These are phyloP conservation scores for Vitis labrusca DNA, from an alignment of 164 flowering plant species.

Conservation along the genomic window DNA sequence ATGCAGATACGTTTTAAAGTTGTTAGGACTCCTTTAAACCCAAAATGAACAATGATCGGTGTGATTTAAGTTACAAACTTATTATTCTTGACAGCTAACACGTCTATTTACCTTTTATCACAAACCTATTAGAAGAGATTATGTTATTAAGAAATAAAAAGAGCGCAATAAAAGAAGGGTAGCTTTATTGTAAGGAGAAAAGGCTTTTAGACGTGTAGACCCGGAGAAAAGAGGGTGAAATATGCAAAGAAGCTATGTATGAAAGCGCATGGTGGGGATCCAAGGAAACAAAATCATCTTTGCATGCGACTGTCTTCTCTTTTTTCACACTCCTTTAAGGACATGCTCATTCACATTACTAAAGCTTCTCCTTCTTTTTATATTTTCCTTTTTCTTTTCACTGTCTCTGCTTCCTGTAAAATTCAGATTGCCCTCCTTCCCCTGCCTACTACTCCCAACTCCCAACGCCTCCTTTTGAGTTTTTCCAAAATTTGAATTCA, in stretches of 20 bases:
- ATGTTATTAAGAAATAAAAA: neutral
- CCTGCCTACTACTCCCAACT: too few species aligned
- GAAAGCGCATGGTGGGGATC: constrained; percentile 18
- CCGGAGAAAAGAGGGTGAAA: neutral
- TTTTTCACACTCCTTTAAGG: constrained; percentile 3
- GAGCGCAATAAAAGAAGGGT: neutral
- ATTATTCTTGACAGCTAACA: too few species aligned
- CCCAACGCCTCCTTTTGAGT: too few species aligned
- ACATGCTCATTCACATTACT: constrained; percentile 1
- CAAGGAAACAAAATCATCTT: constrained; percentile 27
- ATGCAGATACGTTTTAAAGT: too few species aligned
- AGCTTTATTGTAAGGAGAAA: constrained; percentile 5
- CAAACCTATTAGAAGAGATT: too few species aligned
- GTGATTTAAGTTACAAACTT: too few species aligned
- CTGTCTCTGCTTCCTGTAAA: too few species aligned
- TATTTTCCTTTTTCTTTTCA: neutral
- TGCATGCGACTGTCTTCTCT: constrained; percentile 1
- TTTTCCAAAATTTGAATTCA: too few species aligned
- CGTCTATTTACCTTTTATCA: too few species aligned
- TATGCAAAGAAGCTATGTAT: constrained; percentile 6
- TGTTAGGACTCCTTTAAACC: accelerated
- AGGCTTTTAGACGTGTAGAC: neutral
- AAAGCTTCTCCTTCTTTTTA: neutral
- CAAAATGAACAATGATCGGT: too few species aligned
- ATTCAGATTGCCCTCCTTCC: too few species aligned